Evolutionary conservation across 2,329 filamentous ascomycete species (phyloP), one percentile per base, ranked within the genome.

Genomic region (Monosporascus sp.): DNA sequence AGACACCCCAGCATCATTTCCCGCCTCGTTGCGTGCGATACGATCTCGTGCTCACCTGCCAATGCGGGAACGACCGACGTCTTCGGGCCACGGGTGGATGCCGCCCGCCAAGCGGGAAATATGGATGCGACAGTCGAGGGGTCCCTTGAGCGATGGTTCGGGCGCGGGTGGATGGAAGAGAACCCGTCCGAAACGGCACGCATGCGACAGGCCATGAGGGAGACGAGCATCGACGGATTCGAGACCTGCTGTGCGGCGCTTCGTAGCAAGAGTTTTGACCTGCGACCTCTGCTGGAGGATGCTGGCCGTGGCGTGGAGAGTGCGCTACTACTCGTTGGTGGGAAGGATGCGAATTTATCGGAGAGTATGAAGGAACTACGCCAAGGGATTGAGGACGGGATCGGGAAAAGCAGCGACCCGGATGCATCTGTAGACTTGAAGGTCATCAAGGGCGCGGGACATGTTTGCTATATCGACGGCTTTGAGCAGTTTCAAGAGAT

Each of bases 101-200:
- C 67, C 3, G 72, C 69, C 2, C 61, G 68, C 3, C 55, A 68
- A 37, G 62, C 59, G 2, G 68, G 71, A 0, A 65, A 57, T 17
- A 62, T 75, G 55, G 60, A 67, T 15, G 51, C 54, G 2, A 62
- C 65, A 0, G 63, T 71, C 6, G 61, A 68, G 43, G 48, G 54
- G 8, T 73, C 70, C 0, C 56, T 74, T 38, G 68, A 72, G 37
- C 68, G 72, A 11, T 77, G 72, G 74, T 75, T 76, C 49, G 68
- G 69, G 4, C 59, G 64, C 11, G 58, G 57, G 1, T 75, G 72
- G 72, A 56, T 74, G 18, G 56, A 61, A 17, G 58, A 57, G 2
- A 65, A 75, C 53, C 60, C 64, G 0, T 60, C 65, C 0, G 74
- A 75, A 55, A 61, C 70, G 6, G 55, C 58, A 15, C 64, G 72